Evolutionary conservation across 805 yeast genomes (phyloP), one percentile per base, ranked within the genome.

Genomic region (Spathaspora girioi): DNA sequence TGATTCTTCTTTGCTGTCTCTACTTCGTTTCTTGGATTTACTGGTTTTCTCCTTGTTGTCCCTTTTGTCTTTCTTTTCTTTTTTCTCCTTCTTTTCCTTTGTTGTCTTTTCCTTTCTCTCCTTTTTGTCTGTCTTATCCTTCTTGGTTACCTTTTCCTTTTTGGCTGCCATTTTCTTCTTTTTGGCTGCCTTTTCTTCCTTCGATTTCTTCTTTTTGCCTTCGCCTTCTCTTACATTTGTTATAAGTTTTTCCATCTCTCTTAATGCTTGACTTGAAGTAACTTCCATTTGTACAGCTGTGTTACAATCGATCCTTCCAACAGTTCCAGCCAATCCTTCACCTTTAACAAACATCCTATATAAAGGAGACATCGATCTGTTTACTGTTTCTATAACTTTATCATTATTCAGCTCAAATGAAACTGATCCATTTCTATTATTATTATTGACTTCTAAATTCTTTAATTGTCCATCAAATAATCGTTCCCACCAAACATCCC

Each of bases 401-500:
- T 77, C 81, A 11, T 56, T 57, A 41, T 79, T 80, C 55, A 82
- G 87, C 23, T 73, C 73, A 59, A 88, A 84, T 8, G 74, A 64
- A 0, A 88, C 76, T 1, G 61, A 67, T 1, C 72, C 72, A 4
- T 61, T 63, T 3, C 46, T 53, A 11, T 57, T 45, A 32, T 26
- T 17, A 19, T 50, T 54, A 14, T 60, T 65, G 7, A 89, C 89
- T 52, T 88, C 90, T 47, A 94, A 66, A 8, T 82, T 80, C 62
- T 89, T 89, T 56, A 93, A 76, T 57, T 91, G 97, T 1, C 97
- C 97, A 67, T 93, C 97, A 71, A 94, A 94, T 44, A 93, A 75
- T 56, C 89, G 79, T 58, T 93, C 99, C 99, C 99, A 93, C 99
- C 99, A 93, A 45, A 89, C 86, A 56, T 89, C 96, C 14, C 84